Evolutionary conservation across 2,329 filamentous ascomycete species (phyloP).

Genomic region (Fusarium anthophilum): DNA sequence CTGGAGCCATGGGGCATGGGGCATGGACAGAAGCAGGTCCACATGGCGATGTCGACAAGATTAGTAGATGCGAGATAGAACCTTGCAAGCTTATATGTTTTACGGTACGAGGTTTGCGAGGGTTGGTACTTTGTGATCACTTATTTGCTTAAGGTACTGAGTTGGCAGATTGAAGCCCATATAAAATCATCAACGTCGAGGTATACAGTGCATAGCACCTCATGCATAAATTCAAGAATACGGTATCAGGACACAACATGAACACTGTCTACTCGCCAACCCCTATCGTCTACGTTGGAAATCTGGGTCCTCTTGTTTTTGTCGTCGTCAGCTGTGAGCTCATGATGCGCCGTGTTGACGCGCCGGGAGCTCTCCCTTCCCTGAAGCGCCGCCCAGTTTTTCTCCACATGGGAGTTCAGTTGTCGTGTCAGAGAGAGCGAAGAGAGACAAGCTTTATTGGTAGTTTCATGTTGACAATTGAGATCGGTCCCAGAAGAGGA

Average conservation of each 20-base stretch:
- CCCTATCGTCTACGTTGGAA: not conserved
- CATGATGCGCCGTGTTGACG: slow-evolving; percentile 7
- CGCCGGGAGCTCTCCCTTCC: not conserved
- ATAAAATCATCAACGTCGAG: not conserved
- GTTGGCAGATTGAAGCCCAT: not conserved
- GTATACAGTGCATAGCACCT: not conserved
- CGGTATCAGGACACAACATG: slow-evolving; percentile 2
- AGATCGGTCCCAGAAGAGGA: not conserved
- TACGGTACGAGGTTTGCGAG: not conserved
- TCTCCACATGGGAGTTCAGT: not conserved
- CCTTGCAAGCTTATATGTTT: not conserved
- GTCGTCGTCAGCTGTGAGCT: slow-evolving; percentile 29
- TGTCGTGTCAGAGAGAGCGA: not conserved
- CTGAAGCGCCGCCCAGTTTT: not conserved
- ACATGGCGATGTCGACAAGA: not conserved
- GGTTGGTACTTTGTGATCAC: not conserved
- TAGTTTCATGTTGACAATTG: slow-evolving; percentile 20
- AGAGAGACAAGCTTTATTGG: slow-evolving; percentile 3
- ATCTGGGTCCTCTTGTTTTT: slow-evolving; percentile 6
- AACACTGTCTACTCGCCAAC: slow-evolving; percentile 1
- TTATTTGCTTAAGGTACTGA: not conserved
- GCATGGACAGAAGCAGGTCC: not conserved
- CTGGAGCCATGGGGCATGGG: not conserved
- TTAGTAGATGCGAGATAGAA: not conserved
- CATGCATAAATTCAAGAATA: not conserved